These are phyloP conservation scores for Orbilia quercus DNA, from an alignment of 2,329 filamentous ascomycete species.

Conservation along the genomic window DNA sequence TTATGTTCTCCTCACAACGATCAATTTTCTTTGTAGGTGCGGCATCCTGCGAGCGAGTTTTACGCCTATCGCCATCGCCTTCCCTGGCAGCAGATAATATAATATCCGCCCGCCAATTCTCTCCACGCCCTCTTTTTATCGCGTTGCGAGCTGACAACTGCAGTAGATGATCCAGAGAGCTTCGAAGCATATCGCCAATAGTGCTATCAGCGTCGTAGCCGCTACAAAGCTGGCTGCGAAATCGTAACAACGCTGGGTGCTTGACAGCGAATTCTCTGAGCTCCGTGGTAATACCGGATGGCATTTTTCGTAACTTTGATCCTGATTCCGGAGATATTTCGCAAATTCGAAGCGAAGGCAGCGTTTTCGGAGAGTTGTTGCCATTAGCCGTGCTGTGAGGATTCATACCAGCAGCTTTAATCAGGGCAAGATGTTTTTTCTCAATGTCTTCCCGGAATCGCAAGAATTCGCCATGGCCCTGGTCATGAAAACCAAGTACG, in stretches of 20 bases:
- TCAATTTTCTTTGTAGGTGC: too few relatives aligned
- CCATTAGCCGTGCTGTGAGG: too few relatives aligned
- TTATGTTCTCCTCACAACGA: too few relatives aligned
- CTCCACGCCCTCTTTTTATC: background rate
- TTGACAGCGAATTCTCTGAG: slow-evolving; percentile 13
- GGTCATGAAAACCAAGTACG: slow-evolving; percentile 29
- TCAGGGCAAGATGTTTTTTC: slow-evolving; percentile 13
- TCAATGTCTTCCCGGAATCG: slow-evolving; percentile 34
- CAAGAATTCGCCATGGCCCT: slow-evolving; percentile 23
- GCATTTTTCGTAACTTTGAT: slow-evolving; percentile 1
- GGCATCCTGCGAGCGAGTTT: too few relatives aligned
- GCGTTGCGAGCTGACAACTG: background rate
- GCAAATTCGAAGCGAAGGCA: too few relatives aligned
- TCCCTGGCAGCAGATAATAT: background rate
- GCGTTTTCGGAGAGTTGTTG: too few relatives aligned
- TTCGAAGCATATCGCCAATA: slow-evolving; percentile 10
- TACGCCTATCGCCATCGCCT: too few relatives aligned
- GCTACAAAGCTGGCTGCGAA: slow-evolving; percentile 23
- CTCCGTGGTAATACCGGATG: background rate
- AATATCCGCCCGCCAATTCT: background rate
- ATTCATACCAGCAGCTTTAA: slow-evolving; percentile 2
- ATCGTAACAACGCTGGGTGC: slow-evolving; percentile 20
- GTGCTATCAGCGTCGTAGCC: slow-evolving; percentile 5
- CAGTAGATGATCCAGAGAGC: slow-evolving; percentile 18
- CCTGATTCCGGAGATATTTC: slow-evolving; percentile 1